Evolutionary conservation across 78 protist genomes (phyloP).

Genomic region (Anaeramoeba flamelloides): DNA sequence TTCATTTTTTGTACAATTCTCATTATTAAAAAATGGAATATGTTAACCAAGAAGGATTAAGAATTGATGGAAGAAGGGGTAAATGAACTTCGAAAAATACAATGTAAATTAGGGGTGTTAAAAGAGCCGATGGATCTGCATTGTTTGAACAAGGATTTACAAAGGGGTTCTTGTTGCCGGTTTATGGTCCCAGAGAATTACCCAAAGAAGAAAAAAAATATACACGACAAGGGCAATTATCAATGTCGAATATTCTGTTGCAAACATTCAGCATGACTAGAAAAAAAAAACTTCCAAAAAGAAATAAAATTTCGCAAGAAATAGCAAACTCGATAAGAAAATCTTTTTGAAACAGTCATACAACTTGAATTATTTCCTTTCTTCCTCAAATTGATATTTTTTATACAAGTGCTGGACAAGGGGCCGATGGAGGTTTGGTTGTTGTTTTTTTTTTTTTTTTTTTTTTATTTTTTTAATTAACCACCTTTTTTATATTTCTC

Average conservation of each 20-base stretch:
- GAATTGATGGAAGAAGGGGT: constrained; percentile 18
- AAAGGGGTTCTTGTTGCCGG: constrained; percentile 53
- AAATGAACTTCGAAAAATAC: neutral
- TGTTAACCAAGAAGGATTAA: constrained; percentile 7
- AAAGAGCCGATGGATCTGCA: constrained; percentile 66
- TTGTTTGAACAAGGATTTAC: constrained; percentile 58
- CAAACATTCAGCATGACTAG: constrained; percentile 46
- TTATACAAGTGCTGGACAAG: constrained; percentile 71
- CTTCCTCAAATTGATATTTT: constrained; percentile 54
- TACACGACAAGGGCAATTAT: constrained; percentile 34
- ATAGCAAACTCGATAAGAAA: constrained; percentile 21
- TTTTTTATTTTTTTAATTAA: no score
- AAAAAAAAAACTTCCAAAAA: constrained; percentile 12
- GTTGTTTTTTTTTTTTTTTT: no score
- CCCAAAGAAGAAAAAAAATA: neutral
- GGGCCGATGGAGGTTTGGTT: no score
- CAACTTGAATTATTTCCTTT: constrained; percentile 44
- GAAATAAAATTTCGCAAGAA: constrained; percentile 30
- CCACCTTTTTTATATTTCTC: no score
- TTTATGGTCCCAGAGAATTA: constrained; percentile 68
- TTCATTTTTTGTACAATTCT: neutral
- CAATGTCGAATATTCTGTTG: constrained; percentile 38
- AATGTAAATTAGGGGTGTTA: constrained; percentile 21
- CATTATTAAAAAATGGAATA: neutral
- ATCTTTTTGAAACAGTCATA: constrained; percentile 49